Percentiles rank a stretch among this genome's conserved stretches.
Conservation (phyloP, 2,329 filamentous ascomycete genomes). For the Ramichloridium luteum region DNA sequence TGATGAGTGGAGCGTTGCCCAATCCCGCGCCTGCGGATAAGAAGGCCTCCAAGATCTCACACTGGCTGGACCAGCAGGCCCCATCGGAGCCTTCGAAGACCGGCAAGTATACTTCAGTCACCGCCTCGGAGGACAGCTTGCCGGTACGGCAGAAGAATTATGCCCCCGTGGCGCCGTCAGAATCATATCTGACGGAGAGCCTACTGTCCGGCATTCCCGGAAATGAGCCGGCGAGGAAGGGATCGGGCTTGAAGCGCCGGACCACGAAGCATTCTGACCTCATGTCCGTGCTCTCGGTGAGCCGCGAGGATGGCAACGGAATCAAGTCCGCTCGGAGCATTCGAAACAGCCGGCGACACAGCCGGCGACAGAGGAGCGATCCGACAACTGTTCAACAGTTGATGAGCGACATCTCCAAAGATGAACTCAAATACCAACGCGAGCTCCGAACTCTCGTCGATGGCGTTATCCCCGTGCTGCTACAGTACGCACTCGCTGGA, state of each 20-base stretch:
- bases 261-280: constrained; percentile 86
- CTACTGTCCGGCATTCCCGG: too few relatives aligned
- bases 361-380: too few relatives aligned
- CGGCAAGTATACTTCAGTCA: too few relatives aligned
- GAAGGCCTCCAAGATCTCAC: not conserved
- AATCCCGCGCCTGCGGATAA: constrained; percentile 2
- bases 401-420: constrained; percentile 65
- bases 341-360: constrained; percentile 56
- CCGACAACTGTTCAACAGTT: constrained; percentile 63
- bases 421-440: constrained; percentile 77
- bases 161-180: too few relatives aligned
- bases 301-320: constrained; percentile 51
- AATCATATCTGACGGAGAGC: too few relatives aligned
- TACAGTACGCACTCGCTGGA: constrained; percentile 71
- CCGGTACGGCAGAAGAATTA: too few relatives aligned
- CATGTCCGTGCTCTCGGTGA: constrained; percentile 77
- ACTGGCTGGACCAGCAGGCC: too few relatives aligned
- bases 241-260: constrained; percentile 46
- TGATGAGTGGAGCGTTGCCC: constrained; percentile 13
- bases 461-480: constrained; percentile 82
- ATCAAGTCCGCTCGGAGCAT: constrained; percentile 68
- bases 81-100: too few relatives aligned
- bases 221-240: constrained; percentile 18
- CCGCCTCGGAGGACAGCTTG: too few relatives aligned
- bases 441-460: constrained; percentile 90